Evolutionary conservation across 805 yeast genomes (phyloP).

Genomic region (Metschnikowia lunata): DNA sequence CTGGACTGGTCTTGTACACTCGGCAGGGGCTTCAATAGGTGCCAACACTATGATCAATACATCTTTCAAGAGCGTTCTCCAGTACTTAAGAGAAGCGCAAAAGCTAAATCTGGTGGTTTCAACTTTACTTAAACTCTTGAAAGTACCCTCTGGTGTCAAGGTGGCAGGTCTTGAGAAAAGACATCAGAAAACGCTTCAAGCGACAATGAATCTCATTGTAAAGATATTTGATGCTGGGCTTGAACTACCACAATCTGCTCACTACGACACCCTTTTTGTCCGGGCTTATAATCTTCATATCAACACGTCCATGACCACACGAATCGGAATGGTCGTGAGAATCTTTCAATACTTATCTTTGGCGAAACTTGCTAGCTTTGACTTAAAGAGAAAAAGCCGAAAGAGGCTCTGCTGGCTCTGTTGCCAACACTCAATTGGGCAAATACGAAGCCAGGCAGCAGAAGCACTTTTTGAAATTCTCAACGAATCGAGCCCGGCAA

Average conservation of each 20-base stretch:
- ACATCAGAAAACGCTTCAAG: slow-evolving; percentile 20
- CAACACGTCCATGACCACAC: slow-evolving; percentile 36
- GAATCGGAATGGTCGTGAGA: slow-evolving; percentile 38
- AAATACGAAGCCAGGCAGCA: slow-evolving; percentile 35
- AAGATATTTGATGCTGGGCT: slow-evolving; percentile 38
- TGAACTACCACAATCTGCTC: slow-evolving; percentile 25
- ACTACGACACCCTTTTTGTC: slow-evolving; percentile 36
- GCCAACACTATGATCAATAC: slow-evolving; percentile 41
- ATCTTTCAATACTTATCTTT: slow-evolving; percentile 40
- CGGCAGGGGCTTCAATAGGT: slow-evolving; percentile 55
- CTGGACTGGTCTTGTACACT: slow-evolving; percentile 52
- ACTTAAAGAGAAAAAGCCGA: slow-evolving; percentile 12
- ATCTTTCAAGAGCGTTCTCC: slow-evolving; percentile 32
- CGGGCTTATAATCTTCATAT: slow-evolving; percentile 55
- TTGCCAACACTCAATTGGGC: slow-evolving; percentile 27
- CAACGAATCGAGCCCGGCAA: slow-evolving; percentile 18
- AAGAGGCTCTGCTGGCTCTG: slow-evolving; percentile 24
- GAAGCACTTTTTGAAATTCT: slow-evolving; percentile 40
- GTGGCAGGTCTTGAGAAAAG: slow-evolving; percentile 13
- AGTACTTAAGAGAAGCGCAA: neutral
- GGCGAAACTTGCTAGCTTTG: neutral
- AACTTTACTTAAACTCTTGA: slow-evolving; percentile 19
- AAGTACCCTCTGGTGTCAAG: slow-evolving; percentile 11
- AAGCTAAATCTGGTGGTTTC: slow-evolving; percentile 1
- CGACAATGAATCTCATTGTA: slow-evolving; percentile 28